Base-by-base conservation (phyloP, 1,284 basidiomycete species). In the Cutaneotrichosporon dermatis region DNA sequence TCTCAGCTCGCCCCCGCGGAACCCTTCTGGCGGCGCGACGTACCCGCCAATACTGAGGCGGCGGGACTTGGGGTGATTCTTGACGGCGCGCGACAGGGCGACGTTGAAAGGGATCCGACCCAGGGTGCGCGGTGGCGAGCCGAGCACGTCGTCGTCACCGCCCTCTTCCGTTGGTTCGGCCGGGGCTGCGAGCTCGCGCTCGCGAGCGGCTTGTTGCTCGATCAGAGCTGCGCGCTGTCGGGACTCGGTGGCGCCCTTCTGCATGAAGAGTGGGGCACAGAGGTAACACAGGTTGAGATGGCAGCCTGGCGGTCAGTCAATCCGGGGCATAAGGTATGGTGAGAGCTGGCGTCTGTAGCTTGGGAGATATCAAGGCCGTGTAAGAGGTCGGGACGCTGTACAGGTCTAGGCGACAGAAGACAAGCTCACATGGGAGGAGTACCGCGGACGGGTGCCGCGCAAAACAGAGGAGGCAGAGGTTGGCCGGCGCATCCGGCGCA, bases 201-300 rank as follows among this genome's bases (percentile, higher is more conserved):
- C 54, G n/a, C 50, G 50, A 4, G 36, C 15, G 6, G 16, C 36
- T 15, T 51, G 41, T 7, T 8, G 48, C 16, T 49, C 46, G 25
- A 34, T 33, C 10, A 33, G 25, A 25, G 25, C 25, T 25, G 25
- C 4, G 6, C 46, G 35, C 40, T 33, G 37, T 12, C 46, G 37
- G 36, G 40, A 34, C 6, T 41, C 57, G 12, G 37, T 35, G 11
- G 51, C 43, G 34, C 54, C 42, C 39, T 59, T 57, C 46, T 58
- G 58, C 51, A 73, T 63, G 4, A 74, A 63, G 8, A 69, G 59
- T 11, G 72, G 72, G 2, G 69, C 72, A 49, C 72, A 74, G 37
- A 74, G 62, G 57, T 71, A 59, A 57, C 72, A 74, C 35, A 74
- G 63, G 54, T 74, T 72, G 33, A 74, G 62, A 56, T 74, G 72